Percentiles rank a stretch among this genome's conserved stretches.
phyloP scores from a whole-genome alignment of 202 grass and related monocot species.

The Miscanthus sacchariflorus region DNA sequence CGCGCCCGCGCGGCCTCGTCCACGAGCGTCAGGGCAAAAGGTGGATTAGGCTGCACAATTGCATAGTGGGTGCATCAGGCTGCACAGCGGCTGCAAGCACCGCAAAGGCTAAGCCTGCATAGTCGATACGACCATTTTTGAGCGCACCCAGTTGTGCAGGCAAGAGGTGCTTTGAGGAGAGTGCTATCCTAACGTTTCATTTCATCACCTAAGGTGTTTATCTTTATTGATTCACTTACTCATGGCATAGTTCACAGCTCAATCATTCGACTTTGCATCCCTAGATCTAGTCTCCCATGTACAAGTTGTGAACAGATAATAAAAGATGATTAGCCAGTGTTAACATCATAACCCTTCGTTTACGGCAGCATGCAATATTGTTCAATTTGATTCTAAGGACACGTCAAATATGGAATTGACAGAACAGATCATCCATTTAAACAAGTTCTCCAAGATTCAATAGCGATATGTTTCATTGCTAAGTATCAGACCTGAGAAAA shows the following conservation, averaged over 20 bases:
- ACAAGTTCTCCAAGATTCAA: conserved; percentile 15
- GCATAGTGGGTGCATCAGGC: too few relatives aligned
- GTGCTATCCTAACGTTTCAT: background rate
- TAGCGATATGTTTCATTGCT: background rate
- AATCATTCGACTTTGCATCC: background rate
- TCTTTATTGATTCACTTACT: background rate
- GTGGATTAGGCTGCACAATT: too few relatives aligned
- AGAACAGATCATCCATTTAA: background rate
- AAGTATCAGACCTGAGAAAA: background rate
- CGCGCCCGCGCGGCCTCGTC: too few relatives aligned
- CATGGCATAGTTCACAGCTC: background rate
- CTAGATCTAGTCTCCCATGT: background rate
- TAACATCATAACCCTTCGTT: background rate
- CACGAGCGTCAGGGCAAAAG: too few relatives aligned
- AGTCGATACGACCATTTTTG: too few relatives aligned
- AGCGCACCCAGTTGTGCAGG: too few relatives aligned
- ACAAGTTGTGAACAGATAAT: too few relatives aligned
- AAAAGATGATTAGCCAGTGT: too few relatives aligned
- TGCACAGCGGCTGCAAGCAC: too few relatives aligned
- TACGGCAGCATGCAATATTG: background rate
- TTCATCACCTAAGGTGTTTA: background rate
- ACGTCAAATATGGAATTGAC: background rate
- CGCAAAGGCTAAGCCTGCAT: too few relatives aligned
- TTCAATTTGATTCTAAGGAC: background rate
- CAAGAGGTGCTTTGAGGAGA: too few relatives aligned